Base-by-base conservation (phyloP, 306 rosid genomes). In the Vigna mungo region DNA sequence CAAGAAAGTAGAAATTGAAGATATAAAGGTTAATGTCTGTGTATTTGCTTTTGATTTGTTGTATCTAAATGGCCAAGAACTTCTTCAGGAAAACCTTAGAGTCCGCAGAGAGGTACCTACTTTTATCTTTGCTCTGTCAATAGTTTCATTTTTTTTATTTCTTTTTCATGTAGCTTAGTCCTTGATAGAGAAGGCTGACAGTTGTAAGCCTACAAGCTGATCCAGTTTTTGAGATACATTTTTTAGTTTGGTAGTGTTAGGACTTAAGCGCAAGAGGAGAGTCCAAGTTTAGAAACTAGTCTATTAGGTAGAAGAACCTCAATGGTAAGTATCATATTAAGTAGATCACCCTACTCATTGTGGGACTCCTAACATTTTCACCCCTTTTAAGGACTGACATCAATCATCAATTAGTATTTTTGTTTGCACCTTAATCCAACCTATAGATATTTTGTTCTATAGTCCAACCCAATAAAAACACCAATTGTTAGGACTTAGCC, bases 1-100 rank as follows among this genome's bases (percentile, higher is more conserved):
- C 56, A 95, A 95, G 89, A 90, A 95, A 79, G 97, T 95, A 63
- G 81, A 71, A 20, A 0, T 90, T 48, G 71, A 82, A 78, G 93
- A 90, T 66, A 87, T 95, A 68, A 92, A 92, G 90, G 90, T 92
- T 71, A 70, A 88, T 48, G 97, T 92, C 74, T 90, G 97, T 87
- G 74, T 92, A 80, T 95, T 81, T 87, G 96, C 96, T 75, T 95
- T 95, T 85, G 98, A 95, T 86, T 61, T 92, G 80, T 63, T 95
- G 78, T 92, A 89, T 80, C 96, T 88, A 64, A 90, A 95, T 78
- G 98, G 93, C 56, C 85, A 79, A 83, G 90, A 90, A 21, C 93
- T 92, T 59, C 86, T 92, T 72, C 97, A 89, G 80, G 90, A 88
- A 77, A 87, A 86, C 76, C 85, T 95, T 74, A 90, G 79, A 86